phyloP scores from a whole-genome alignment of 2,329 filamentous ascomycete genomes.

The Colletotrichum liriopes region DNA sequence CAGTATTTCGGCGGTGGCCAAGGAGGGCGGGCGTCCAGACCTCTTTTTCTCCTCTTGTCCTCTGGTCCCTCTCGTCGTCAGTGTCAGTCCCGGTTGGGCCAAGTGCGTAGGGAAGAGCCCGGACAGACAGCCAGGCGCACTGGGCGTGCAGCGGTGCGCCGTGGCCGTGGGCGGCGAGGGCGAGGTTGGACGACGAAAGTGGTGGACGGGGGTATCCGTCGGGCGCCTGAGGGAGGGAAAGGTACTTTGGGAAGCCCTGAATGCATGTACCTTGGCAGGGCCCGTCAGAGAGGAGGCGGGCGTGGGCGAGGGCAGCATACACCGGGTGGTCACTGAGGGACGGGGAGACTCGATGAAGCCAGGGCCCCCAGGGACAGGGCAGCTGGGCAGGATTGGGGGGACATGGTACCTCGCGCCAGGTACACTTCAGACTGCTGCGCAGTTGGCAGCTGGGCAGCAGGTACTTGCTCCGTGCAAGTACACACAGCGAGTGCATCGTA shows the following conservation, averaged over 20 bases:
- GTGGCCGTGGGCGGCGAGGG: conserved; percentile 19
- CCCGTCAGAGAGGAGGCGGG: background rate
- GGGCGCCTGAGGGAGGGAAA: background rate
- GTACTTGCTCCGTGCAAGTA: background rate
- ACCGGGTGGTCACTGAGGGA: background rate
- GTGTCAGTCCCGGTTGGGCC: conserved; percentile 32
- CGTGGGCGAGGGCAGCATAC: background rate
- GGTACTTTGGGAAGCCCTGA: conserved; percentile 2
- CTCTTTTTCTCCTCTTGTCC: background rate
- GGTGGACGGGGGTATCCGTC: background rate
- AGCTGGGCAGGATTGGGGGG: no score
- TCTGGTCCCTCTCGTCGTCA: conserved; percentile 16
- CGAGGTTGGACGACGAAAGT: conserved; percentile 13
- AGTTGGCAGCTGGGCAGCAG: background rate
- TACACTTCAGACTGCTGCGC: background rate
- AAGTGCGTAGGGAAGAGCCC: conserved; percentile 31
- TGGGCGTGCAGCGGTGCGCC: conserved; percentile 17
- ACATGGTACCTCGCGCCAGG: background rate
- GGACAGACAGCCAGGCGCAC: conserved; percentile 29
- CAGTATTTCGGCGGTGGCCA: conserved; percentile 36
- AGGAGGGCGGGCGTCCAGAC: conserved; percentile 28
- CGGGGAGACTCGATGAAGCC: conserved; percentile 2
- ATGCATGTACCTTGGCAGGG: conserved; percentile 6
- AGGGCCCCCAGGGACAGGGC: conserved; percentile 2
- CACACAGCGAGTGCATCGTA: no score